Conservation (phyloP, 2,329 filamentous ascomycete species). For the Stachybotrys elegans region DNA sequence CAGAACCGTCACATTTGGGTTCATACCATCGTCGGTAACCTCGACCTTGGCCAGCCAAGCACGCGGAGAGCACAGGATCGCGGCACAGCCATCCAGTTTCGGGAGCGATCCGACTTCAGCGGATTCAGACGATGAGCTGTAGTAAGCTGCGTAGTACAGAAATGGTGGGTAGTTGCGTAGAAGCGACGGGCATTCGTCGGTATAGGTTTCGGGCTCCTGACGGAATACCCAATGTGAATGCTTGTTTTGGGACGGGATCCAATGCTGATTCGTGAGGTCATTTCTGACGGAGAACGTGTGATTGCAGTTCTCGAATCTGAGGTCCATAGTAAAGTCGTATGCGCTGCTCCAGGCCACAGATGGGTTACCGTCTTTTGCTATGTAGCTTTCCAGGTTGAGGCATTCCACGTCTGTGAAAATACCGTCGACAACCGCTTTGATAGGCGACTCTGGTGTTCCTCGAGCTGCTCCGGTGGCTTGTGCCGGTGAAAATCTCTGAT, state of each 20-base stretch:
- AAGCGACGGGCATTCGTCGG: neutral
- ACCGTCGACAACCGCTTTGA: slow-evolving; percentile 1
- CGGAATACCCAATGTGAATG: too few species aligned
- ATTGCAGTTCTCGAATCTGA: neutral
- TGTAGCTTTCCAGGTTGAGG: neutral
- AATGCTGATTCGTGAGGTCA: too few species aligned
- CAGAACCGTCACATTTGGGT: neutral
- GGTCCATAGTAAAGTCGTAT: neutral
- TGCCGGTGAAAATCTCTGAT: neutral
- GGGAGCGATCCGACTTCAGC: too few species aligned
- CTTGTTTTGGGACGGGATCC: too few species aligned
- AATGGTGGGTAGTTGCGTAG: neutral
- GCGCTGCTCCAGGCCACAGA: too few species aligned
- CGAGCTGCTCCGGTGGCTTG: neutral
- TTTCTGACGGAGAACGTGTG: neutral
- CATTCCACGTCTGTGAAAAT: slow-evolving; percentile 1
- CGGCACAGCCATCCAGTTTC: neutral
- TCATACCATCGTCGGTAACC: slow-evolving; percentile 1
- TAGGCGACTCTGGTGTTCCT: neutral
- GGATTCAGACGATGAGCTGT: neutral
- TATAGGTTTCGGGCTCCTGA: too few species aligned
- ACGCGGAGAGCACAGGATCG: neutral
- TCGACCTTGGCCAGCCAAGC: neutral
- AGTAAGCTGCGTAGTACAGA: neutral
- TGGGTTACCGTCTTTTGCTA: too few species aligned